Evolutionary conservation across 192 early-diverging fungal genomes (phyloP).

Genomic region (Umbelopsis isabellina): DNA sequence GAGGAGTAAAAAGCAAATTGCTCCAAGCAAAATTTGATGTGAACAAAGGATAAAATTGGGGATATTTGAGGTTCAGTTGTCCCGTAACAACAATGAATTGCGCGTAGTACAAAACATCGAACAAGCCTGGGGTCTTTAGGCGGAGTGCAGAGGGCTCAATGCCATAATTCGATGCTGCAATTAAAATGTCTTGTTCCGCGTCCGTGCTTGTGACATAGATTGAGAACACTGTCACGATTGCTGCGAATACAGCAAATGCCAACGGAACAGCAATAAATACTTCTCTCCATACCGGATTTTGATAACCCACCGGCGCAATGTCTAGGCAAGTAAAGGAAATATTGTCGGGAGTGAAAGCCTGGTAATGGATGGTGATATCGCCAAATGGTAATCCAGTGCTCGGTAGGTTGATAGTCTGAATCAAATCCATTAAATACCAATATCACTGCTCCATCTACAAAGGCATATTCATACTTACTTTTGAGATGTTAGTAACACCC

Average conservation of each 20-base stretch:
- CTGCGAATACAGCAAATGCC: slow-evolving; percentile 29
- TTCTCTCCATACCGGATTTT: slow-evolving; percentile 33
- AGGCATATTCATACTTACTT: background rate
- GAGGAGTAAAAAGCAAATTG: slow-evolving; percentile 20
- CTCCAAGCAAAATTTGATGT: slow-evolving; percentile 53
- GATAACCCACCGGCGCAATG: slow-evolving; percentile 37
- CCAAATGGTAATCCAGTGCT: slow-evolving; percentile 27
- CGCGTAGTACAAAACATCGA: slow-evolving; percentile 53
- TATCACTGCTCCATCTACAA: background rate
- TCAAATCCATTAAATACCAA: background rate
- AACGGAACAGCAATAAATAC: slow-evolving; percentile 31
- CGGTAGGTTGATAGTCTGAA: slow-evolving; percentile 18
- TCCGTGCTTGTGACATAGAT: slow-evolving; percentile 9
- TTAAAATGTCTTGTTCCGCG: slow-evolving; percentile 28
- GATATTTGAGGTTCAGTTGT: slow-evolving; percentile 51
- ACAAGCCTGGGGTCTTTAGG: slow-evolving; percentile 54
- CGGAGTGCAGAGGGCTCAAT: slow-evolving; percentile 35
- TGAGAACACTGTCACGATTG: slow-evolving; percentile 28
- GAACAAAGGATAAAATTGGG: slow-evolving; percentile 50
- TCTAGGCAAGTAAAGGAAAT: slow-evolving; percentile 24
- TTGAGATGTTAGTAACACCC: background rate
- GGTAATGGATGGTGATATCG: slow-evolving; percentile 26
- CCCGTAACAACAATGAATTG: slow-evolving; percentile 53
- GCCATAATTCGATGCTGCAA: slow-evolving; percentile 37
- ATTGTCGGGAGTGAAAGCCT: slow-evolving; percentile 3